Percentiles rank a stretch among this genome's conserved stretches.
Conservation (phyloP, 257 asterid species). For the Gardenia jasminoides region DNA sequence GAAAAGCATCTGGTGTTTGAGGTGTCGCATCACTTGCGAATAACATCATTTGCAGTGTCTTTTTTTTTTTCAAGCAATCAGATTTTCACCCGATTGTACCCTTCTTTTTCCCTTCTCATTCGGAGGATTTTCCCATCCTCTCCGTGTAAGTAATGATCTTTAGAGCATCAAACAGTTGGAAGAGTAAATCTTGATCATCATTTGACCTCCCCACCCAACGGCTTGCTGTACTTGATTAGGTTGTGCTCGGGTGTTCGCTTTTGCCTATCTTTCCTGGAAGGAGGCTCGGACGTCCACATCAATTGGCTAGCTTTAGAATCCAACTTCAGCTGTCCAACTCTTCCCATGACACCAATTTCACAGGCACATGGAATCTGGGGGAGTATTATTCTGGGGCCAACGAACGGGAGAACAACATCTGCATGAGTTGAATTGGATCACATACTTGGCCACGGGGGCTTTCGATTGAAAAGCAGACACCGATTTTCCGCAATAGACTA, state of each 20-base stretch:
- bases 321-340: neutral
- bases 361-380: neutral
- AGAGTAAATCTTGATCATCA: neutral
- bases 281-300: neutral
- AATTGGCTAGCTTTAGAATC: neutral
- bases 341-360: neutral
- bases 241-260: neutral
- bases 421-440: neutral
- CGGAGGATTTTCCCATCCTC: neutral
- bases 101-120: neutral
- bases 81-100: neutral
- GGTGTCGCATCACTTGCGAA: neutral
- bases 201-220: neutral
- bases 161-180: neutral
- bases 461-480: neutral
- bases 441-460: neutral
- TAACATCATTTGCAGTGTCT: neutral
- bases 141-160: neutral
- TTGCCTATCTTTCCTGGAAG: neutral
- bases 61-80: neutral
- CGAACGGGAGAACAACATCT: neutral
- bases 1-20: neutral
- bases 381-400: neutral
- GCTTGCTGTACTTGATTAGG: neutral
- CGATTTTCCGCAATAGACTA: conserved; percentile 14